Conservation (phyloP, 1,284 basidiomycete genomes). For the Neotropicomus parvogracilis region DNA sequence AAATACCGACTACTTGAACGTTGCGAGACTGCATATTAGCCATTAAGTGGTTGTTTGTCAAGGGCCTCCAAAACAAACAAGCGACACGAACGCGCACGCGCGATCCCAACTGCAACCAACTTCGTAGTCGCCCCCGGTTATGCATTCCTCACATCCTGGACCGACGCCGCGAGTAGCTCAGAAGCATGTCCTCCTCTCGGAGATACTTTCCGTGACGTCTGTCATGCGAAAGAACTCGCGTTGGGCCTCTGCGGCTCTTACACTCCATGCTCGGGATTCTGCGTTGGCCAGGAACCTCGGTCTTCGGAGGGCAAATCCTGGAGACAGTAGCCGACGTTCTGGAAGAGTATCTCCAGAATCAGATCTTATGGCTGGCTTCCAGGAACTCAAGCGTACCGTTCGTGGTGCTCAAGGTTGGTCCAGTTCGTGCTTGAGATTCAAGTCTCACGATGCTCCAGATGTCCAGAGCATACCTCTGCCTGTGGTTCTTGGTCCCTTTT, state of each 20-base stretch:
- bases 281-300: slow-evolving; percentile 71
- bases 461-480: slow-evolving; percentile 53
- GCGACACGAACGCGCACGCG: slow-evolving; percentile 5
- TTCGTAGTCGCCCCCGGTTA: background rate
- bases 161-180: slow-evolving; percentile 40
- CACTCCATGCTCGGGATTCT: slow-evolving; percentile 57
- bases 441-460: slow-evolving; percentile 43
- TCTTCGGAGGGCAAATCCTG: slow-evolving; percentile 55
- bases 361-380: slow-evolving; percentile 87
- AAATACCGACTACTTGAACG: slow-evolving; percentile 4
- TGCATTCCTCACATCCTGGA: slow-evolving; percentile 15
- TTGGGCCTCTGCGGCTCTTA: slow-evolving; percentile 74
- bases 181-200: slow-evolving; percentile 80
- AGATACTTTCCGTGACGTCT: slow-evolving; percentile 90
- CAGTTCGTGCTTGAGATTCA: slow-evolving; percentile 4
- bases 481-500: slow-evolving; percentile 81
- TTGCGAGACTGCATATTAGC: background rate
- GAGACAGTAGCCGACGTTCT: slow-evolving; percentile 37
- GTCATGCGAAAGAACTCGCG: slow-evolving; percentile 97
- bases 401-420: slow-evolving; percentile 69
- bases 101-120: background rate
- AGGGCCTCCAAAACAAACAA: slow-evolving; percentile 22
- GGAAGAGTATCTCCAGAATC: slow-evolving; percentile 58
- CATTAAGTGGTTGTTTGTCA: slow-evolving; percentile 18
- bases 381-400: slow-evolving; percentile 78